phyloP scores from a whole-genome alignment of 2,329 filamentous ascomycete genomes.

The Alternaria sp. region DNA sequence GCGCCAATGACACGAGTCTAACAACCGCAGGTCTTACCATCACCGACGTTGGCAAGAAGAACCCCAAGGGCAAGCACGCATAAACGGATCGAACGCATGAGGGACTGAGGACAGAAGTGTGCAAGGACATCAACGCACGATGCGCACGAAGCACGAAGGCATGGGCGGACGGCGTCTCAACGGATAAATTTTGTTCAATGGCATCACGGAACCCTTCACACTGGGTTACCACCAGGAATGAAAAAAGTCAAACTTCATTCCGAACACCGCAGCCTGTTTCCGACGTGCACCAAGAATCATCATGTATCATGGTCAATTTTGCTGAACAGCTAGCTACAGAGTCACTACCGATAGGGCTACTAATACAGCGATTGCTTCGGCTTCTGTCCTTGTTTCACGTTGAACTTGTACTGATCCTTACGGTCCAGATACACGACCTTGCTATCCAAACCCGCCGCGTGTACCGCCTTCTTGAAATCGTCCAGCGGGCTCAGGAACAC shows the following conservation, averaged over 20 bases:
- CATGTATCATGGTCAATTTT: neutral
- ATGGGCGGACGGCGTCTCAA: conserved; percentile 39
- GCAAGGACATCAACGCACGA: conserved; percentile 12
- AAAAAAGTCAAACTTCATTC: conserved; percentile 39
- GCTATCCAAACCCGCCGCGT: conserved; percentile 57
- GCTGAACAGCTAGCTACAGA: conserved; percentile 1
- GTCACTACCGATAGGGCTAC: neutral
- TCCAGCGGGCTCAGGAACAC: conserved; percentile 65
- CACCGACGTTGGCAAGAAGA: conserved; percentile 67
- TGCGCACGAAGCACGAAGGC: conserved; percentile 28
- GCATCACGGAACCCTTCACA: conserved; percentile 35
- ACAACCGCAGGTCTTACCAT: conserved; percentile 60
- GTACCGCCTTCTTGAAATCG: conserved; percentile 65
- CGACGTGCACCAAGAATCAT: conserved; percentile 1
- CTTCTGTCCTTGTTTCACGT: conserved; percentile 46
- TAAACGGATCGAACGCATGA: conserved; percentile 27
- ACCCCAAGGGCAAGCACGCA: conserved; percentile 61
- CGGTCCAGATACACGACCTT: conserved; percentile 67
- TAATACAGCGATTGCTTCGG: conserved; percentile 10
- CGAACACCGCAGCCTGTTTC: conserved; percentile 4
- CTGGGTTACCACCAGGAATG: conserved; percentile 34
- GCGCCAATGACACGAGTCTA: conserved; percentile 7
- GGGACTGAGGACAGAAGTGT: conserved; percentile 12
- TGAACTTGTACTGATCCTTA: conserved; percentile 63
- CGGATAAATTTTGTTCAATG: conserved; percentile 42